Conservation (phyloP, 2,329 filamentous ascomycete species). For the Exophiala sp. region DNA sequence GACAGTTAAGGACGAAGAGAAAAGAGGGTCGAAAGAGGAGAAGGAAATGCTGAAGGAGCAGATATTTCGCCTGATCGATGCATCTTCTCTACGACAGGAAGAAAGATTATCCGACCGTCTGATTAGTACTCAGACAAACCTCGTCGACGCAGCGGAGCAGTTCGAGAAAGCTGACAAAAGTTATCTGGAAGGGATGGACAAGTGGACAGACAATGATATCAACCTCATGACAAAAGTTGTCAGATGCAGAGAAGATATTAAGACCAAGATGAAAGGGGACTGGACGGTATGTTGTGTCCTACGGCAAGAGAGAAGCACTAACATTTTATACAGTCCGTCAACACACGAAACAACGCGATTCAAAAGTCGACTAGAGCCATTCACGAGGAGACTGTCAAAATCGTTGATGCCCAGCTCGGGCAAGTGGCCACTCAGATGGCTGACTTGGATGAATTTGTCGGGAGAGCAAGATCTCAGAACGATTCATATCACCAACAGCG, state of each 20-base stretch:
- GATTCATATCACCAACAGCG: conserved; percentile 71
- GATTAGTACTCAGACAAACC: conserved; percentile 59
- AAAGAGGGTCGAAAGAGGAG: conserved; percentile 67
- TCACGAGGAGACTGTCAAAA: conserved; percentile 82
- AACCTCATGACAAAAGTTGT: conserved; percentile 67
- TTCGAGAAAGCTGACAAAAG: conserved; percentile 63
- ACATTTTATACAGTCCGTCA: conserved; percentile 55
- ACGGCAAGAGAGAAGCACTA: background rate
- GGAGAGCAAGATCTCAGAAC: conserved; percentile 76
- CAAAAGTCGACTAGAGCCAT: conserved; percentile 80
- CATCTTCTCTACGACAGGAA: conserved; percentile 71
- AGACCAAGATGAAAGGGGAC: conserved; percentile 78
- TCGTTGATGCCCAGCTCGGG: conserved; percentile 83
- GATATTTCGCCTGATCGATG: conserved; percentile 71
- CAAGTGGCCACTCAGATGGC: conserved; percentile 87
- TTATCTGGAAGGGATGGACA: conserved; percentile 69
- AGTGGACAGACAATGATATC: conserved; percentile 68
- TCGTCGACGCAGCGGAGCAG: conserved; percentile 61
- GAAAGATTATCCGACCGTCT: conserved; percentile 64
- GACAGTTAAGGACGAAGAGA: conserved; percentile 71
- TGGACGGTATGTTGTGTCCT: conserved; percentile 62
- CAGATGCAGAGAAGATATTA: conserved; percentile 71
- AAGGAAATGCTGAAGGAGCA: conserved; percentile 70
- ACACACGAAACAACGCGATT: conserved; percentile 77
- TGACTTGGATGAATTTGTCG: conserved; percentile 85